Base-by-base conservation (phyloP, 441 rosid genomes). In the Arabidopsis lyrata region DNA sequence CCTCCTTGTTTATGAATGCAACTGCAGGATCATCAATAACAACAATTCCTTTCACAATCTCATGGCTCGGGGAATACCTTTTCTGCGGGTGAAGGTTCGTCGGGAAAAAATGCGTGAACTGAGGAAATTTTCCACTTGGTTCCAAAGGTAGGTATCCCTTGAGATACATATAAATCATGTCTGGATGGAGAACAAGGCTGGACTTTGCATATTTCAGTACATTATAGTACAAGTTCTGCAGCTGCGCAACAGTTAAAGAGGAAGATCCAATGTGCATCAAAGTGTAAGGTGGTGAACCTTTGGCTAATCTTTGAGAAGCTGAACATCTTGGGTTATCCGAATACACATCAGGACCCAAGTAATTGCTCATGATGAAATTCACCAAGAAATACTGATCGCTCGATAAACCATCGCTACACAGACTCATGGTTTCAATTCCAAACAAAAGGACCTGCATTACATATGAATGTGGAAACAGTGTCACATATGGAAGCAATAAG, bases 291-390 rank as follows among this genome's bases (percentile, higher is more conserved):
- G 86, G 85, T 56, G 81, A 77, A 53, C 66, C 63, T 77, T 67
- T 49, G 5, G 86, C 85, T 68, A 81, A 47, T 79, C 92, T 80
- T 24, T 81, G 84, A 78, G 78, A 78, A 2, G 83, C 87, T 12
- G 95, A 90, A 70, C 74, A 52, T 73, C 89, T 81, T 67, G 90
- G 91, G 59, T 79, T 79, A 79, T 87, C 90, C 55, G 82, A 86
- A 68, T 65, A 83, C 62, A 89, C 79, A 80, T 87, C 92, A 63
- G 95, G 95, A 70, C 89, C 92, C 71, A 89, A 59, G 64, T 82
- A 87, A 70, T 75, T 83, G 59, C 84, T 72, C 88, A 87, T 85
- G 52, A 86, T 72, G 78, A 90, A 87, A 70, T 82, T 80, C 52
- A 84, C 74, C 83, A 87, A 77, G 86, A 87, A 87, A 72, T 74